A percentile compares a stretch with the other conserved stretches of the same genome.
phyloP scores from a whole-genome alignment of 306 rosid genomes.

The Ziziphus jujuba region DNA sequence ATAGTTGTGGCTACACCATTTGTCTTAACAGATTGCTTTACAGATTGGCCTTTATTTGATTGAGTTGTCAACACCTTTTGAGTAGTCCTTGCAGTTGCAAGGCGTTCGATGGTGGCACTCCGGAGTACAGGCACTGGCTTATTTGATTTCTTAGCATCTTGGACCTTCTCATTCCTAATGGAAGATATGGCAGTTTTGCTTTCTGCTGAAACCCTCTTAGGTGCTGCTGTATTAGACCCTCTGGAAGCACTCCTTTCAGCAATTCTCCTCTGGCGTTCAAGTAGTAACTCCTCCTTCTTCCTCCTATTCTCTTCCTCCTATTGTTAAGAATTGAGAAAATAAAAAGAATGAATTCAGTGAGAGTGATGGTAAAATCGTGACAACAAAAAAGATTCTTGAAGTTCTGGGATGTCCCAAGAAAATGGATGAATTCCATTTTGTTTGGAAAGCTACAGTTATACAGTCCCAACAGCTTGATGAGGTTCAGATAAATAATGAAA shows the following conservation, averaged over 20 bases:
- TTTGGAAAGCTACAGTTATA: background rate
- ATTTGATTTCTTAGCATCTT: conserved; percentile 53
- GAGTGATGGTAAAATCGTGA: no score
- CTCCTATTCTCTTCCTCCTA: conserved; percentile 90
- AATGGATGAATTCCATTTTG: no score
- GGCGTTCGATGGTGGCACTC: conserved; percentile 84
- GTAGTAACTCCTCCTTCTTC: conserved; percentile 62
- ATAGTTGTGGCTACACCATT: conserved; percentile 32
- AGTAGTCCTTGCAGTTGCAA: conserved; percentile 57
- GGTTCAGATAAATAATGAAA: no score
- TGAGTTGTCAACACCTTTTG: conserved; percentile 44
- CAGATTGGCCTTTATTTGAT: conserved; percentile 43
- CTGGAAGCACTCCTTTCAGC: conserved; percentile 74
- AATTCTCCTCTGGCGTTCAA: conserved; percentile 87
- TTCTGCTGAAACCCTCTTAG: conserved; percentile 45
- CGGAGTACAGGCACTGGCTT: conserved; percentile 68
- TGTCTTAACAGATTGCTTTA: conserved; percentile 53
- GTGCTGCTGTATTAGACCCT: conserved; percentile 22
- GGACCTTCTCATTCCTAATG: conserved; percentile 46
- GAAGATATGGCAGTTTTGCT: conserved; percentile 37
- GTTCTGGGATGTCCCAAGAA: no score
- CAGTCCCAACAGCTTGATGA: background rate
- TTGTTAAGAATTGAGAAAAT: background rate
- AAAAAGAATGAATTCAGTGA: conserved; percentile 18
- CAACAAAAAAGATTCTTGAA: no score